phyloP scores from a whole-genome alignment of 1,284 basidiomycete species.

The Papiliotrema fonsecae region DNA sequence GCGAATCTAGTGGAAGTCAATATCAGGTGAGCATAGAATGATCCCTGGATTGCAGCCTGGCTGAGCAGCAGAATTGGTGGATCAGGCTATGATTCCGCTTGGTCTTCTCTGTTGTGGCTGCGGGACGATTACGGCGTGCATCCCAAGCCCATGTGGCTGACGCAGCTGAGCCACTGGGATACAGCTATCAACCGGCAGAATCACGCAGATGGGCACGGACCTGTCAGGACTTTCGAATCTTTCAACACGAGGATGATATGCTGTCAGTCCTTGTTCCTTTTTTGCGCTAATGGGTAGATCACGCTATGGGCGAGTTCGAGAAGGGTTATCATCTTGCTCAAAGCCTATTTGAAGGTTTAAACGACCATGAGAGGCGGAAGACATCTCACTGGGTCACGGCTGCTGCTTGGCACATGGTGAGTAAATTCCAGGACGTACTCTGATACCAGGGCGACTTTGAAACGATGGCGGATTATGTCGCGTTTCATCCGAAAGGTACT shows the following conservation, averaged over 20 bases:
- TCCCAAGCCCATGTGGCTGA: constrained; percentile 36
- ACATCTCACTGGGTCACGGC: constrained; percentile 38
- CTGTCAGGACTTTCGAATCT: constrained; percentile 23
- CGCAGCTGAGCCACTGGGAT: constrained; percentile 35
- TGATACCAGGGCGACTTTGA: constrained; percentile 31
- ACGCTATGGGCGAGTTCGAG: constrained; percentile 33
- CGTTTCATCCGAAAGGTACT: constrained; percentile 40
- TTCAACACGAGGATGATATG: constrained; percentile 37
- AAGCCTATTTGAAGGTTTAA: constrained; percentile 30
- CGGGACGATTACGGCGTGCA: constrained; percentile 25
- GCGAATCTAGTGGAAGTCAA: constrained; percentile 29
- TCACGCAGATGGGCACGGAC: constrained; percentile 15
- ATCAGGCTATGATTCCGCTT: constrained; percentile 32
- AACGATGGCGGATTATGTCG: constrained; percentile 38
- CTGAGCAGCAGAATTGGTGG: constrained; percentile 2
- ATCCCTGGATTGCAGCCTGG: neutral
- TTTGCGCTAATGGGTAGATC: constrained; percentile 14
- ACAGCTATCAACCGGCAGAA: constrained; percentile 27
- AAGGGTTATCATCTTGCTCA: constrained; percentile 33
- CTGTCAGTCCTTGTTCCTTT: constrained; percentile 16
- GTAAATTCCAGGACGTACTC: neutral
- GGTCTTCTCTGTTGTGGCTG: constrained; percentile 30
- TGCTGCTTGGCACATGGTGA: constrained; percentile 41
- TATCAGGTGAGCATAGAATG: constrained; percentile 17
- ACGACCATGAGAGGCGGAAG: constrained; percentile 30